Evolutionary conservation across 176 grass and related monocot species (phyloP), one percentile per base, ranked within the genome.

Genomic region (Rhipidocladum racemiflorum): DNA sequence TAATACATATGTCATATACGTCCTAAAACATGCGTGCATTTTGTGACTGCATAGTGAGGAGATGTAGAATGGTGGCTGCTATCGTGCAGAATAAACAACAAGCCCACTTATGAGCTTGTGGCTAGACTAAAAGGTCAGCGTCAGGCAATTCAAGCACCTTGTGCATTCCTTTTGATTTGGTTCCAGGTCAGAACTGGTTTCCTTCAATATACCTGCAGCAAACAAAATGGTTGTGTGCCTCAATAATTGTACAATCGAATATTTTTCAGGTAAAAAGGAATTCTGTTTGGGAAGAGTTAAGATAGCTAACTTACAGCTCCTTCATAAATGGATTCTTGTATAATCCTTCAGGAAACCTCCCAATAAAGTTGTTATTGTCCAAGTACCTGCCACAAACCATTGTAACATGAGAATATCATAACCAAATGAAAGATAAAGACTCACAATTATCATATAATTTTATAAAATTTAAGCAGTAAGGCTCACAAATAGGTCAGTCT

Each of bases 401-500:
- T 55, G 42, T 32, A 27, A 51, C 17, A 61, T 24, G 3, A 38
- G 7, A 79, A 85, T 17, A 45, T 21, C 57, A 65, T 17, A 84
- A 75, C 16, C 24, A 61, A 10, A 70, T 25, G 71, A 36, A 82
- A 13, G 1, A 54, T 62, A 32, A 12, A 6, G 25, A 48, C 13
- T 46, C 12, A 29, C 8, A 24, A 30, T 35, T 67, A 29, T 15
- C n/a, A 55, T 6, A 8, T 9, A 68, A 61, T 9, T 29, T 10
- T 17, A 13, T 9, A 75, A 43, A 28, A 12, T 74, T 14, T 62
- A 78, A 70, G 66, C 23, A 71, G 53, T 3, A 20, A 74, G 54
- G 79, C 95, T 94, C 85, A 99, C 96, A 99, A 73, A 74, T 91
- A 99, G 42, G 87, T 93, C 79, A 99, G 77, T 91, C 96, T 99